phyloP scores from a whole-genome alignment of 768 basidiomycete genomes.

The Mycena rosella region DNA sequence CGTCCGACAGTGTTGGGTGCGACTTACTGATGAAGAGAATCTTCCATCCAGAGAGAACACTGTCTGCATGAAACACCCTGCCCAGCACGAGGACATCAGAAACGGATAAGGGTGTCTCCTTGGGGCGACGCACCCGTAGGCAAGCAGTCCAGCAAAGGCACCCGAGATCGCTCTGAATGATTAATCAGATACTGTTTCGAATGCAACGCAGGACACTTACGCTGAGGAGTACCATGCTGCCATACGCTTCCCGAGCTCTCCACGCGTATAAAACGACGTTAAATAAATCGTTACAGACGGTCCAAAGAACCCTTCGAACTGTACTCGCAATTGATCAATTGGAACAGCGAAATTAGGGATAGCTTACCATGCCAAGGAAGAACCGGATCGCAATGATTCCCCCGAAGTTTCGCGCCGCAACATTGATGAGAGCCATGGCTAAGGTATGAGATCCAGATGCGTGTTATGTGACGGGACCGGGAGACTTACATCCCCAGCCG shows the following conservation, averaged over 20 bases:
- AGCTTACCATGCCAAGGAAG: conserved; percentile 18
- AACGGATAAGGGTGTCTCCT: background rate
- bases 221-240: conserved; percentile 5
- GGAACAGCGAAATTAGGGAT: no score
- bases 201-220: background rate
- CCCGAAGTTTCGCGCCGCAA: conserved; percentile 1
- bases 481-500: background rate
- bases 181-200: background rate
- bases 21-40: conserved; percentile 13
- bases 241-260: conserved; percentile 12
- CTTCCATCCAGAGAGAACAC: conserved; percentile 14
- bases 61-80: conserved; percentile 11
- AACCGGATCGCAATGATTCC: conserved; percentile 10
- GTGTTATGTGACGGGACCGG: background rate
- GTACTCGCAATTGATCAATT: no score
- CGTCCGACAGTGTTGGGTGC: no score
- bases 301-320: background rate
- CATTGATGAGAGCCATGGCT: conserved; percentile 12
- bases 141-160: background rate
- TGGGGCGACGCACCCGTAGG: background rate
- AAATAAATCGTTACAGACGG: background rate
- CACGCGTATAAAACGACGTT: conserved; percentile 5
- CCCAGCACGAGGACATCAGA: background rate
- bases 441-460: background rate
- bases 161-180: background rate